Evolutionary conservation across 2,329 filamentous ascomycete species (phyloP), one percentile per base, ranked within the genome.

Genomic region (Periconia sp.): DNA sequence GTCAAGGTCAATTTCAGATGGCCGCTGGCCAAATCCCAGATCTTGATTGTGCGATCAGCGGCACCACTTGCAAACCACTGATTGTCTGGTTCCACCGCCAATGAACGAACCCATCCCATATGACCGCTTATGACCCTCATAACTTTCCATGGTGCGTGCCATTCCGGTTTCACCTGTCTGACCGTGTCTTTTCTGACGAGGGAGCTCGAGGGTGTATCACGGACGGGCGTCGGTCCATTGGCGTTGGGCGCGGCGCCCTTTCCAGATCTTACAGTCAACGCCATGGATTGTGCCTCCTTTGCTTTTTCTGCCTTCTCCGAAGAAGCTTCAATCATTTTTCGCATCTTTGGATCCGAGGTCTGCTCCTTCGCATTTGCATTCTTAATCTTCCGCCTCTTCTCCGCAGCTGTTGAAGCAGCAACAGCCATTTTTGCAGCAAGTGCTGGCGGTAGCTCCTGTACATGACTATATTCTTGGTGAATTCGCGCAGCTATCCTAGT

Each of bases 91-190:
- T 99, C 95, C 46, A 97, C 91, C 1, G 93, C 91, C 65, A 72
- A 48, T 27, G 62, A 66, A 18, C 68, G 62, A 58, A 99, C 94
- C 94, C 94, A 99, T 23, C 94, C 94, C 64, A 99, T 76, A 72
- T 97, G 94, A 15, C 95, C 94, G 0, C 92, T 96, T 61, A 99
- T 96, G 57, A 99, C 95, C 56, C 94, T 86, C 89, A 96, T 95
- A 55, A 97, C 58, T 82, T 97, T 97, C 94, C 95, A 99, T 13
- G 95, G 95, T 56, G 92, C 85, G 73, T 99, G 94, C 94, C 94
- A 99, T 54, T 97, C 89, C 1, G 95, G 95, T 72, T 88, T 91
- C 53, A 86, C 81, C 63, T 88, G 86, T 62, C 84, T 79, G 50
- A 87, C 82, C 15, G 82, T 84, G 41, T 86, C 84, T 62, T 85